Evolutionary conservation across 345 rosid genomes (phyloP).

Genomic region (Hibiscus mutabilis): DNA sequence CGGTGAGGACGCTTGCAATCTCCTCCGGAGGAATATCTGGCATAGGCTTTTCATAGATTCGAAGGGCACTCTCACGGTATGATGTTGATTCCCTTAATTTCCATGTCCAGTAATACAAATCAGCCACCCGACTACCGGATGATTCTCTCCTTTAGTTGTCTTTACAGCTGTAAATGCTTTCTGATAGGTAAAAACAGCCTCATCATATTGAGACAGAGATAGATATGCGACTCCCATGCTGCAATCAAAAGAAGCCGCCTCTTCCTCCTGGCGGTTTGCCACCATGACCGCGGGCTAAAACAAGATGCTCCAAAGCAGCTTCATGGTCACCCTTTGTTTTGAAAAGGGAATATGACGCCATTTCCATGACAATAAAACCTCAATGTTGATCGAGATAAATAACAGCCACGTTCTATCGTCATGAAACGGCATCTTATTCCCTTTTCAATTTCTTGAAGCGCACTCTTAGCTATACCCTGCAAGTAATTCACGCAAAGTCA

Average conservation of each 20-base stretch:
- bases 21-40: slow-evolving; percentile 60
- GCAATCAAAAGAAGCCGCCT: slow-evolving; percentile 77
- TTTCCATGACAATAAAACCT: too few species aligned
- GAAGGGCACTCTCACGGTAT: slow-evolving; percentile 76
- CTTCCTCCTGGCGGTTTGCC: slow-evolving; percentile 67
- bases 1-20: slow-evolving; percentile 75
- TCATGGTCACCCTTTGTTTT: slow-evolving; percentile 74
- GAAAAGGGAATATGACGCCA: slow-evolving; percentile 2
- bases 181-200: slow-evolving; percentile 79
- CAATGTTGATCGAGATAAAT: too few species aligned
- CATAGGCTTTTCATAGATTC: slow-evolving; percentile 60
- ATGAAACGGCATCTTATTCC: too few species aligned
- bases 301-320: slow-evolving; percentile 80
- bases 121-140: slow-evolving; percentile 83
- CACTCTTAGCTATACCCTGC: too few species aligned
- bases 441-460: too few species aligned
- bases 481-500: too few species aligned
- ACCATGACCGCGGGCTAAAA: slow-evolving; percentile 94
- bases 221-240: slow-evolving; percentile 86
- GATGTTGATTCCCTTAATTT: slow-evolving; percentile 76
- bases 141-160: slow-evolving; percentile 76
- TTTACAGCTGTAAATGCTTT: slow-evolving; percentile 74
- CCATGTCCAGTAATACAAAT: slow-evolving; percentile 69
- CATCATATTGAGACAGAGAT: slow-evolving; percentile 74
- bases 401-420: too few species aligned